phyloP scores from a whole-genome alignment of 441 rosid species.

The Bruguiera hainesii region DNA sequence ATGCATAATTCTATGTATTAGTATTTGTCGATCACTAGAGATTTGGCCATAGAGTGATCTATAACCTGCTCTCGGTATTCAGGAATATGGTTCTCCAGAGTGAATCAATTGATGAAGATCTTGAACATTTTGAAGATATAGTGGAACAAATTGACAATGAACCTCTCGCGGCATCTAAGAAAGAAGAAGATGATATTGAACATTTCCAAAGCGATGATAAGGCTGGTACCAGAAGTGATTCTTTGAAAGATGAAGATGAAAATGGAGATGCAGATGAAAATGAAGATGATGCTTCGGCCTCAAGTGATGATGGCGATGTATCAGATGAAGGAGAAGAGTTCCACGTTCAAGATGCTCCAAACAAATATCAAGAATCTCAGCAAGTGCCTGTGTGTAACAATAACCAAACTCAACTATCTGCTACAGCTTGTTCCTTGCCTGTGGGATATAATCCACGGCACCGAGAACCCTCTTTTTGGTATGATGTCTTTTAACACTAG shows the following conservation, averaged over 20 bases:
- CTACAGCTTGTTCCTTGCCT: conserved; percentile 43
- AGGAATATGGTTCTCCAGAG: conserved; percentile 82
- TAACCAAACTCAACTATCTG: conserved; percentile 29
- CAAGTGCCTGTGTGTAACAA: conserved; percentile 25
- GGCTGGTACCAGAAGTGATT: conserved; percentile 36
- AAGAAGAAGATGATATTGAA: conserved; percentile 29
- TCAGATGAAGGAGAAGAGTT: conserved; percentile 57
- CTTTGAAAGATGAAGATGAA: conserved; percentile 56
- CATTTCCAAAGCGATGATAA: conserved; percentile 24
- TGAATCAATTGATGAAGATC: conserved; percentile 73
- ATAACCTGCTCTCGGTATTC: conserved; percentile 17
- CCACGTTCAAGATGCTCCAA: conserved; percentile 34
- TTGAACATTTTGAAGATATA: conserved; percentile 83
- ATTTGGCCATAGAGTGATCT: background rate
- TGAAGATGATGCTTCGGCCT: conserved; percentile 29
- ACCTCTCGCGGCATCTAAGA: conserved; percentile 25
- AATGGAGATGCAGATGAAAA: background rate
- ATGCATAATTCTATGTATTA: background rate
- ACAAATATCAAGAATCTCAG: conserved; percentile 31
- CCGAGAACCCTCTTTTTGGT: conserved; percentile 95
- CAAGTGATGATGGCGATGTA: conserved; percentile 55
- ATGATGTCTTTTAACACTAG: conserved; percentile 9
- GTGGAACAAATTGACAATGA: conserved; percentile 59
- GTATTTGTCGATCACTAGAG: background rate
- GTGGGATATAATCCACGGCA: conserved; percentile 92